These are phyloP conservation scores for Talaromyces trachyspermus DNA, from an alignment of 495 filamentous ascomycete genomes.

Conservation along the genomic window DNA sequence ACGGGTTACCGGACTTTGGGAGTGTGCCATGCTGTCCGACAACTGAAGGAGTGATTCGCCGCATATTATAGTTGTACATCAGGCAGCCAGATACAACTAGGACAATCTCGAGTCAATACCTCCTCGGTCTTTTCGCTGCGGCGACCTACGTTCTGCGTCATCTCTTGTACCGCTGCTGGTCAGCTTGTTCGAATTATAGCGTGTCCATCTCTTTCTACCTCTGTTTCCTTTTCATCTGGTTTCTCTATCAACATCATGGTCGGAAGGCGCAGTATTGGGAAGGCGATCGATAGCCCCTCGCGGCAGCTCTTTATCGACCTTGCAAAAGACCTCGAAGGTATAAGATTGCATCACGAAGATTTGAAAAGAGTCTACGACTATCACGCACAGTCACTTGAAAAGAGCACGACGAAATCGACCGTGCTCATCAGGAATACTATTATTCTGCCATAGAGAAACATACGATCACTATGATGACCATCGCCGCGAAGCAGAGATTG, in stretches of 20 bases:
- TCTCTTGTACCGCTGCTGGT: too few species aligned
- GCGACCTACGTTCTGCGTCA: too few species aligned
- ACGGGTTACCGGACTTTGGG: too few species aligned
- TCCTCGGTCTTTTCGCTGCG: too few species aligned
- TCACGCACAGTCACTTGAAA: slow-evolving; percentile 37
- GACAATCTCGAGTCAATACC: too few species aligned
- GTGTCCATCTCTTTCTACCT: too few species aligned
- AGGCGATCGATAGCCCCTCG: slow-evolving; percentile 39
- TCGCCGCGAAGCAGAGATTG: slow-evolving; percentile 49
- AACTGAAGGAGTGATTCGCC: too few species aligned
- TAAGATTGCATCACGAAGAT: slow-evolving; percentile 30
- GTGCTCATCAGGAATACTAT: slow-evolving; percentile 40
- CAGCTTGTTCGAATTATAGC: too few species aligned
- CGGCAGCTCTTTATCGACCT: slow-evolving; percentile 44
- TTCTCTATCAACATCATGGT: slow-evolving; percentile 18
- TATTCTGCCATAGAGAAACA: slow-evolving; percentile 54
- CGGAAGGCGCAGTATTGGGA: slow-evolving; percentile 16
- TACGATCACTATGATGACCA: slow-evolving; percentile 56
- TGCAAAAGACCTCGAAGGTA: slow-evolving; percentile 29
- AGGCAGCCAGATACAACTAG: too few species aligned
- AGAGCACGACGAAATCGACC: slow-evolving; percentile 37
- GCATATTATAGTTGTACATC: too few species aligned
- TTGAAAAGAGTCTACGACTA: slow-evolving; percentile 37
- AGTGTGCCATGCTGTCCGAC: too few species aligned
- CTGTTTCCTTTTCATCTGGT: too few species aligned